Evolutionary conservation across 2,329 filamentous ascomycete species (phyloP).

Genomic region (Penicillium sp.): DNA sequence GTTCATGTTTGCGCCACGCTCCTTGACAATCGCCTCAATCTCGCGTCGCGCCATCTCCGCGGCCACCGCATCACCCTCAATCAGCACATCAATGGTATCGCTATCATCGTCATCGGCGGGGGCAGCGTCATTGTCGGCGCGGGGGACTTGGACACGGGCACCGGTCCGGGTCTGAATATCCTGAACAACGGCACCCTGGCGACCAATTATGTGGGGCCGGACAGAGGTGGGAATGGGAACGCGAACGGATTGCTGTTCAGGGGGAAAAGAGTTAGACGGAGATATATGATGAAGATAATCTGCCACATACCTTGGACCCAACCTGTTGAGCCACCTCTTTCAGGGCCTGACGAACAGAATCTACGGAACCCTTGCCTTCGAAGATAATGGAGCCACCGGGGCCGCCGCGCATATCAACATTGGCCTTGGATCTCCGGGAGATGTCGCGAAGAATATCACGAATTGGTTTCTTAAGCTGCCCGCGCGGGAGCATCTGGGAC

Average conservation of each 20-base stretch:
- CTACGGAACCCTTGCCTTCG: conserved; percentile 75
- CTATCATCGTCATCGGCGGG: conserved; percentile 72
- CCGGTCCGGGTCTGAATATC: conserved; percentile 83
- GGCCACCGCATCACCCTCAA: conserved; percentile 87
- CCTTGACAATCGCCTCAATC: conserved; percentile 81
- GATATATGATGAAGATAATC: neutral
- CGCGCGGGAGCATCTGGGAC: conserved; percentile 68
- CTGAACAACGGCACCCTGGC: conserved; percentile 83
- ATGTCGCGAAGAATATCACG: conserved; percentile 83
- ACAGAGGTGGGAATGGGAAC: conserved; percentile 78
- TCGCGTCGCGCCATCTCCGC: conserved; percentile 76
- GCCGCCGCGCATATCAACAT: conserved; percentile 70
- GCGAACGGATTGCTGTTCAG: conserved; percentile 57
- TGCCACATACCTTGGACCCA: conserved; percentile 66
- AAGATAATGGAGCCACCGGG: conserved; percentile 70
- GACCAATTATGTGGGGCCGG: conserved; percentile 87
- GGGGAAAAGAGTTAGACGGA: conserved; percentile 7
- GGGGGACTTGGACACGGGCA: conserved; percentile 84
- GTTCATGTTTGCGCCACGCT: conserved; percentile 76
- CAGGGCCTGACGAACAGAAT: conserved; percentile 79
- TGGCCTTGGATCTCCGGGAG: conserved; percentile 85
- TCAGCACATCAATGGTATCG: conserved; percentile 72
- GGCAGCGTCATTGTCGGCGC: conserved; percentile 60
- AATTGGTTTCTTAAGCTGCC: conserved; percentile 77
- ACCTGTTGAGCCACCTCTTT: conserved; percentile 86